Conservation (phyloP, 2,329 filamentous ascomycete genomes). For the Sporothrix curviconia region DNA sequence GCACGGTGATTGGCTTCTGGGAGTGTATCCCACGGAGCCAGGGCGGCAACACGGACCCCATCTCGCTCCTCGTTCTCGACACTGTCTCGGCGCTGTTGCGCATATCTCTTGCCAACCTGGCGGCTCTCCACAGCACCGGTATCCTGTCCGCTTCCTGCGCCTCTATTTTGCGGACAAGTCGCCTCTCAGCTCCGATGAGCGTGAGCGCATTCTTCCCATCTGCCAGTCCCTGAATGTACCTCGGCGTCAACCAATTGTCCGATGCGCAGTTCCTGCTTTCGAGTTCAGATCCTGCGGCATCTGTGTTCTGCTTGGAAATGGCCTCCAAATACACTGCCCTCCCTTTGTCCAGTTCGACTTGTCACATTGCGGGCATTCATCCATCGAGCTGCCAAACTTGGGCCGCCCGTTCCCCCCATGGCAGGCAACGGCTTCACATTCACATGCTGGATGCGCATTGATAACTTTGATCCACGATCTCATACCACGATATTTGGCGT, state of each 20-base stretch:
- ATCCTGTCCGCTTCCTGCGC: constrained; percentile 61
- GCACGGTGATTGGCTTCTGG: constrained; percentile 58
- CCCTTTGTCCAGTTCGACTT: constrained; percentile 92
- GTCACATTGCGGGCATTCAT: constrained; percentile 78
- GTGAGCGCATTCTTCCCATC: constrained; percentile 54
- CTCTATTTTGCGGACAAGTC: constrained; percentile 51
- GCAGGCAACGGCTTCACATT: constrained; percentile 83
- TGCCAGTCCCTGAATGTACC: constrained; percentile 62
- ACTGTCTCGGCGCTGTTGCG: constrained; percentile 52
- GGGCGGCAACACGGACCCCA: constrained; percentile 33
- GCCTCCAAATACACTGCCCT: constrained; percentile 68
- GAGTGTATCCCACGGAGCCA: constrained; percentile 49
- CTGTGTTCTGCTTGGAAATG: constrained; percentile 67
- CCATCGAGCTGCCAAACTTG: constrained; percentile 81
- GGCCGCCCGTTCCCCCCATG: constrained; percentile 74
- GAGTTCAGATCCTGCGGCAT: constrained; percentile 44
- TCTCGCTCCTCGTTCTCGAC: constrained; percentile 59
- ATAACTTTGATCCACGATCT: constrained; percentile 73
- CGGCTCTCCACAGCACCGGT: constrained; percentile 64
- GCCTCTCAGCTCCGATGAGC: constrained; percentile 48
- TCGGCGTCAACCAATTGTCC: constrained; percentile 73
- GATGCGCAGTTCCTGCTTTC: constrained; percentile 71
- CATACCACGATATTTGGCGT: constrained; percentile 96
- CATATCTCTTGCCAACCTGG: constrained; percentile 62
- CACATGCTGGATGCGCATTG: constrained; percentile 80